Base-by-base conservation (phyloP, 2,329 filamentous ascomycete genomes). In the Fusarium dlaminii region DNA sequence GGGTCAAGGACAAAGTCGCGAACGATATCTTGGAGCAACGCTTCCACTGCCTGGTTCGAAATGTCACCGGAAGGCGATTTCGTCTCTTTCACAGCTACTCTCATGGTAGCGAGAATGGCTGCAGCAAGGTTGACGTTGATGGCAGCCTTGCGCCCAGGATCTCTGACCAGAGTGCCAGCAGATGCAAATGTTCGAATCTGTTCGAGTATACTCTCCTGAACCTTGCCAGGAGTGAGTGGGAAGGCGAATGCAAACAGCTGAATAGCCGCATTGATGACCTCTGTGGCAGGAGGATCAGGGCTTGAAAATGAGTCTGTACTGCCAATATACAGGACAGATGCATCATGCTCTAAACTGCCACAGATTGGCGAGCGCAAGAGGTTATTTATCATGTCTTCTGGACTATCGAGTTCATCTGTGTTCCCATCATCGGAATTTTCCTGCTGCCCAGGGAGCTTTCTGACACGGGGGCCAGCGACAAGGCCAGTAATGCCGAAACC, bases 181-280 rank as follows among this genome's bases (percentile, higher is more conserved):
- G 94, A 93, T n/a, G 96, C 86, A 79, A 97, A 97, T 0, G 94
- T 96, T 22, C 94, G 92, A 54, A 98, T 92, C 80, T 99, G 96
- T 81, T 99, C 96, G 15, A 99, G 85, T 54, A 97, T 94, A 79
- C 96, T 98, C 81, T 99, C 96, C 79, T 99, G 96, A 6, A 99
- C 94, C 79, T 96, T 98, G 8, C 94, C 88, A 0, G 94, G 93
- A 51, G 97, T 97, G 15, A 98, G 86, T 6, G 96, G 95, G 65
- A 99, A 91, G 43, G 94, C 93, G 60, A 97, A 94, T 5, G 95
- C 94, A 80, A 99, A 99, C 1, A 98, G 86, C 71, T 96, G 92
- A 63, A 99, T 97, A 2, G 96, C 95, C 79, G 96, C 91, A 79
- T 99, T 98, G 69, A 98, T 94, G 32, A 98, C 95, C 79, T 98